Evolutionary conservation across 805 yeast species (phyloP).

Genomic region (Ogataea pignaliae): DNA sequence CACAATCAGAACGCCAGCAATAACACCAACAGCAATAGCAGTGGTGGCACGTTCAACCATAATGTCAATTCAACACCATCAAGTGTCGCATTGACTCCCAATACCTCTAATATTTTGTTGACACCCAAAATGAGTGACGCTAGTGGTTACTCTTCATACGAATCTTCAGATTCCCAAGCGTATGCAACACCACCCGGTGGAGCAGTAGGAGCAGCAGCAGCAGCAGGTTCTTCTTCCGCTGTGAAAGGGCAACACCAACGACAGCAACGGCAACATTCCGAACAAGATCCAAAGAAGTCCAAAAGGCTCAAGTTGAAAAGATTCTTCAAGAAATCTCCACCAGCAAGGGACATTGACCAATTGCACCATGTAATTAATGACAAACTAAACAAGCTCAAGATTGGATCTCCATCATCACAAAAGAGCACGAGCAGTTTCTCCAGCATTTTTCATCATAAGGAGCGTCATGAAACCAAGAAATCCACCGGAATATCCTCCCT

Average conservation of each 20-base stretch:
- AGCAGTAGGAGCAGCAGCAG: too few relatives aligned
- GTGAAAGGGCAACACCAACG: background rate
- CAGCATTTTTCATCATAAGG: background rate
- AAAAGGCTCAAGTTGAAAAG: constrained; percentile 35
- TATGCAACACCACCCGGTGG: background rate
- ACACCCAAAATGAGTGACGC: constrained; percentile 13
- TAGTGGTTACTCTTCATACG: constrained; percentile 13
- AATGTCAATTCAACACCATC: too few relatives aligned
- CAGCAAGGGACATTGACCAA: constrained; percentile 12
- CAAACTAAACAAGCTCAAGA: constrained; percentile 15
- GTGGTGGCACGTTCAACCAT: too few relatives aligned
- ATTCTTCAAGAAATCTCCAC: constrained; percentile 34
- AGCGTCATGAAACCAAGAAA: background rate
- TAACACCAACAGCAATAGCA: too few relatives aligned
- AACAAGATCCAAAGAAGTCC: background rate
- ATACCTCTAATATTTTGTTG: constrained; percentile 8
- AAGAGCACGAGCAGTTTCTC: background rate
- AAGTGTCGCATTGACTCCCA: constrained; percentile 7
- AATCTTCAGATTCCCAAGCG: constrained; percentile 14
- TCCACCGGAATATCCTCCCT: background rate
- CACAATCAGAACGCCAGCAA: too few relatives aligned
- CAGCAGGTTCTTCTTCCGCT: background rate
- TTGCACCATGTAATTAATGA: constrained; percentile 15
- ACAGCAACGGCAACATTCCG: background rate
- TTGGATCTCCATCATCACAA: constrained; percentile 4